phyloP scores from a whole-genome alignment of 176 grass and related monocot genomes.

The Oryza officinalis region DNA sequence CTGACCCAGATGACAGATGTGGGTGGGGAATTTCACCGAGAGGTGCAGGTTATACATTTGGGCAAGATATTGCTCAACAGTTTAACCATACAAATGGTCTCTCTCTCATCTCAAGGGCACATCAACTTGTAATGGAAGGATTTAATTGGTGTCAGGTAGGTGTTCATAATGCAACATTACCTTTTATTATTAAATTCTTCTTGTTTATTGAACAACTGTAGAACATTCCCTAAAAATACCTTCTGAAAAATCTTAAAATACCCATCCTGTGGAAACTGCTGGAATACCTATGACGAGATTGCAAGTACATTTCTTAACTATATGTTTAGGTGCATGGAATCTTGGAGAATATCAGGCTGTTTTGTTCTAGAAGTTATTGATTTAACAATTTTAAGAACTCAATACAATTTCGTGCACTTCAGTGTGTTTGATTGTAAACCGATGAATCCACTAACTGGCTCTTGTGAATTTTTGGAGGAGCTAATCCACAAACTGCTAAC shows the following conservation, averaged over 20 bases:
- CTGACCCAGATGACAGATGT: conserved; percentile 94
- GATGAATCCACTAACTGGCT: not conserved
- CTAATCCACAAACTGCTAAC: not conserved
- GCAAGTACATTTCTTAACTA: not conserved
- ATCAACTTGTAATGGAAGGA: conserved; percentile 99
- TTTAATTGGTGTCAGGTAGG: conserved; percentile 96
- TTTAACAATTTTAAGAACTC: not conserved
- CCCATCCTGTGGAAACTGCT: not conserved
- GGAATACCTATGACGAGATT: not conserved
- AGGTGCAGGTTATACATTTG: conserved; percentile 96
- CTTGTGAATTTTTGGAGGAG: conserved; percentile 4
- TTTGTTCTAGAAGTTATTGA: not conserved
- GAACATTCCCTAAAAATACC: not conserved
- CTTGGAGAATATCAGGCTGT: not conserved
- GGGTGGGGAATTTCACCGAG: conserved; percentile 99
- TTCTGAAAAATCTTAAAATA: conserved; percentile 12
- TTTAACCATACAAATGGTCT: conserved; percentile 98
- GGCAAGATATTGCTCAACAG: conserved; percentile 91
- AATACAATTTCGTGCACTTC: not conserved
- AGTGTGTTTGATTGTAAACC: not conserved
- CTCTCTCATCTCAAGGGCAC: conserved; percentile 84
- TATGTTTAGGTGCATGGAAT: not conserved
- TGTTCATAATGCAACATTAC: not conserved
- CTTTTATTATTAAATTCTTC: not conserved
- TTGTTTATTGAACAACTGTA: not conserved